phyloP scores from a whole-genome alignment of 306 rosid species.

The Inga oerstediana region DNA sequence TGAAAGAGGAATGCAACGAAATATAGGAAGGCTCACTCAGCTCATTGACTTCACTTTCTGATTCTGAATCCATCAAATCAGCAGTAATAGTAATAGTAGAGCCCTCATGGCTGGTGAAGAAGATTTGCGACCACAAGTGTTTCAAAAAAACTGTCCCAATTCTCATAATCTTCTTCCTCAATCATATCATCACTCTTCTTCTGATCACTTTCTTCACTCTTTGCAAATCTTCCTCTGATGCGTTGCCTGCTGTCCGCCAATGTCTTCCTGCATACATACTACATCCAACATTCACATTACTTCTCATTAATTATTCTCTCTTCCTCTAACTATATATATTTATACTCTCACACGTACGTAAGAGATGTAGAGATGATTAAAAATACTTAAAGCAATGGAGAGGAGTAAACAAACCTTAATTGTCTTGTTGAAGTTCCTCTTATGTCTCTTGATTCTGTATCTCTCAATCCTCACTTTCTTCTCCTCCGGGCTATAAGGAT shows the following conservation, averaged over 20 bases:
- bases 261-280: conserved; percentile 98
- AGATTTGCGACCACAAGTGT: conserved; percentile 60
- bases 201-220: conserved; percentile 69
- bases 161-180: conserved; percentile 67
- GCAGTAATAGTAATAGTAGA: neutral
- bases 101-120: conserved; percentile 43
- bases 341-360: conserved; percentile 13
- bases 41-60: neutral
- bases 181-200: conserved; percentile 38
- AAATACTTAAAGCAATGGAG: neutral
- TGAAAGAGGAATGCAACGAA: conserved; percentile 10
- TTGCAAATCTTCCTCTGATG: conserved; percentile 85
- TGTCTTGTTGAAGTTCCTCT: conserved; percentile 90
- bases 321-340: neutral
- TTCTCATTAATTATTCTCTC: neutral
- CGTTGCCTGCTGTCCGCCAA: conserved; percentile 93
- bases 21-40: neutral
- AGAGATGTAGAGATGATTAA: no score
- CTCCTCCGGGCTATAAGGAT: conserved; percentile 77
- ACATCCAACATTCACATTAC: neutral
- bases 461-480: conserved; percentile 85
- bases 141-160: conserved; percentile 75
- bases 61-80: conserved; percentile 28
- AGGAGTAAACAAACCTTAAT: conserved; percentile 62
- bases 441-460: conserved; percentile 77